These are phyloP conservation scores for Aspergillus carbonarius DNA, from an alignment of 2,329 filamentous ascomycete species.

Conservation along the genomic window DNA sequence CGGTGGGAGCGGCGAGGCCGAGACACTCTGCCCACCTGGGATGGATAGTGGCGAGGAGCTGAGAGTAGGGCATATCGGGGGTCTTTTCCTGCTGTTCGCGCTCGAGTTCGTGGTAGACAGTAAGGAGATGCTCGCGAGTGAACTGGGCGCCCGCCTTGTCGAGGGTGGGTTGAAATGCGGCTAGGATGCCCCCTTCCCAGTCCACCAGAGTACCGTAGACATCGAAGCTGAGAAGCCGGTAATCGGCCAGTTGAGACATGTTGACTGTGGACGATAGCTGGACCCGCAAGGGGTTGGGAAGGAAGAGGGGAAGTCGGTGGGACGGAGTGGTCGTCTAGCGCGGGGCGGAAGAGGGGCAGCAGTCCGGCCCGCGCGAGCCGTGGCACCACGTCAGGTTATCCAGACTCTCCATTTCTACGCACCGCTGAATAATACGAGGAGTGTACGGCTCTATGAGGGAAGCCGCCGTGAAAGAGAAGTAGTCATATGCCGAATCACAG, in stretches of 20 bases:
- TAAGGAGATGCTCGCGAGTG: constrained; percentile 23
- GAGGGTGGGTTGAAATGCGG: constrained; percentile 49
- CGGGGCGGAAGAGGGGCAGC: background rate
- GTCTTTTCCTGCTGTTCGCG: constrained; percentile 52
- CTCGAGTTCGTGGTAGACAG: constrained; percentile 35
- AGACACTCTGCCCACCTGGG: constrained; percentile 18
- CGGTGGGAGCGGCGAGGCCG: constrained; percentile 21
- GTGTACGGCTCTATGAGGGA: too few species aligned
- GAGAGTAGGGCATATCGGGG: constrained; percentile 60
- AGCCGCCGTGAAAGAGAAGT: too few species aligned
- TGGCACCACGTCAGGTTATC: background rate
- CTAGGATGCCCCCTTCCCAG: constrained; percentile 68
- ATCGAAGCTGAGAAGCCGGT: constrained; percentile 67
- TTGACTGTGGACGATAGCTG: background rate
- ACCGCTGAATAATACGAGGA: too few species aligned
- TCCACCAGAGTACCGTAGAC: constrained; percentile 78
- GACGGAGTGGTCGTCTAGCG: background rate
- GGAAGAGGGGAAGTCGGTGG: background rate
- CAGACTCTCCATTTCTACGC: too few species aligned
- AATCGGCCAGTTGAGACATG: constrained; percentile 36
- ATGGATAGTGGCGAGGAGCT: constrained; percentile 55
- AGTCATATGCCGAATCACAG: background rate
- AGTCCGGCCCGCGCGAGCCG: background rate
- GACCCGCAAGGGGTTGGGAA: background rate
- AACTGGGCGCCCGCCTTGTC: constrained; percentile 43